Conservation (phyloP, 2,329 filamentous ascomycete species). For the Bisporella sp. region DNA sequence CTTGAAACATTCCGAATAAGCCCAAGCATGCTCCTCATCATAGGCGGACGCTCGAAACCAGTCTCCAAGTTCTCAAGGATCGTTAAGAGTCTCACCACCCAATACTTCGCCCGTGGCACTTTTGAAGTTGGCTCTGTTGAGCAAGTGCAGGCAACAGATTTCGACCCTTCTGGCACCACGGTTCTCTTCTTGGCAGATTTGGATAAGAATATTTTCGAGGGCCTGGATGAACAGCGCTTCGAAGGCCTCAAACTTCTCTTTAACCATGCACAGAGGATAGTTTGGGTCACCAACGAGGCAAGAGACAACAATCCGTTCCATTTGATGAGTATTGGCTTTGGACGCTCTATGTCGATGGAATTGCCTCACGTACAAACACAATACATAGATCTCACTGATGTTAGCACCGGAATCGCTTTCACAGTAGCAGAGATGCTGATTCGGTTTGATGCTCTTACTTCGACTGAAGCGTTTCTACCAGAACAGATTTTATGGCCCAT, state of each 20-base stretch:
- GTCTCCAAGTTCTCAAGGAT: slow-evolving; percentile 5
- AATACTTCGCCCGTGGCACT: too few species aligned
- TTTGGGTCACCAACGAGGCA: slow-evolving; percentile 12
- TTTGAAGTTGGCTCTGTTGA: not conserved
- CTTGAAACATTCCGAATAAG: not conserved
- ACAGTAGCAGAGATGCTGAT: not conserved
- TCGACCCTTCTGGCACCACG: not conserved
- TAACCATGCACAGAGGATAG: slow-evolving; percentile 1
- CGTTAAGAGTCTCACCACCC: slow-evolving; percentile 2
- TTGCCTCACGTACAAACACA: slow-evolving; percentile 9
- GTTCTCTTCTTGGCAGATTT: slow-evolving; percentile 20
- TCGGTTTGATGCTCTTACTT: slow-evolving; percentile 18
- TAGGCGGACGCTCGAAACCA: slow-evolving; percentile 15
- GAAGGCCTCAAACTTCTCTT: slow-evolving; percentile 6
- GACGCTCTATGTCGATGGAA: slow-evolving; percentile 5
- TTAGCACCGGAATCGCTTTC: not conserved
- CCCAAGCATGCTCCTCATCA: slow-evolving; percentile 8
- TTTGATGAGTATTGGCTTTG: slow-evolving; percentile 10
- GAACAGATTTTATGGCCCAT: slow-evolving; percentile 2
- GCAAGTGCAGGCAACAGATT: not conserved
- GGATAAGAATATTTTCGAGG: slow-evolving; percentile 23
- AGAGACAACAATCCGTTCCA: slow-evolving; percentile 6
- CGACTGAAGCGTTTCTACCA: not conserved
- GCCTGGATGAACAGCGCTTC: slow-evolving; percentile 9
- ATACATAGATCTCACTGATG: slow-evolving; percentile 8